Evolutionary conservation across 257 asterid species (phyloP), one percentile per base, ranked within the genome.

Genomic region (Apocynum venetum): DNA sequence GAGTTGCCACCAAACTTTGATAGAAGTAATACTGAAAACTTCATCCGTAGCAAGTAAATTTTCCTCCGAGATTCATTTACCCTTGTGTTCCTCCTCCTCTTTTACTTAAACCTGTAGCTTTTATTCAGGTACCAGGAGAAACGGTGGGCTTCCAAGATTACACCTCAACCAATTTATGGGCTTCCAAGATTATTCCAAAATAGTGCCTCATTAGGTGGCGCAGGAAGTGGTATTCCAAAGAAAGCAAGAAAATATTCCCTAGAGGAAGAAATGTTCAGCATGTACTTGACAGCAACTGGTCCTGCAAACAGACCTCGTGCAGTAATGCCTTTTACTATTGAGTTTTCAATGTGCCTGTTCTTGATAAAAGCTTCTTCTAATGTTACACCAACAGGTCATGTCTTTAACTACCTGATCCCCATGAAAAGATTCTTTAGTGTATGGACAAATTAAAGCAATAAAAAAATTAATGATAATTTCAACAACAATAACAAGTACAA

Each of bases 171-270:
- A 35, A 72, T 75, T 49, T 83, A 83, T 15, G n/a, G 63, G n/a
- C n/a, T n/a, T n/a, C n/a, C n/a, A n/a, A n/a, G n/a, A n/a, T n/a
- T n/a, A n/a, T n/a, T n/a, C n/a, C n/a, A 73, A 74, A 78, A 40
- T 53, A 65, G 52, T 8, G 86, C 47, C 53, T 73, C 75, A 44
- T 76, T 43, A 38, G 74, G 49, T n/a, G 75, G 79, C 46, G 77
- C 83, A 10, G 74, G 71, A 75, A 79, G 56, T 77, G 91, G 83
- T 59, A 84, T 95, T 74, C 99, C 99, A 12, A 93, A 89, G 88
- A 93, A 82, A 85, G 97, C 97, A 77, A 86, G 99, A 82, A 95
- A 88, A 82, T 90, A 95, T 83, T 95, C 99, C 69, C 61, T 95
- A 82, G 99, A 90, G 78, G 99, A 95, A 76, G 94, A 87, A n/a